Conservation (phyloP, 345 rosid genomes). For the Hypericum androsaemum region DNA sequence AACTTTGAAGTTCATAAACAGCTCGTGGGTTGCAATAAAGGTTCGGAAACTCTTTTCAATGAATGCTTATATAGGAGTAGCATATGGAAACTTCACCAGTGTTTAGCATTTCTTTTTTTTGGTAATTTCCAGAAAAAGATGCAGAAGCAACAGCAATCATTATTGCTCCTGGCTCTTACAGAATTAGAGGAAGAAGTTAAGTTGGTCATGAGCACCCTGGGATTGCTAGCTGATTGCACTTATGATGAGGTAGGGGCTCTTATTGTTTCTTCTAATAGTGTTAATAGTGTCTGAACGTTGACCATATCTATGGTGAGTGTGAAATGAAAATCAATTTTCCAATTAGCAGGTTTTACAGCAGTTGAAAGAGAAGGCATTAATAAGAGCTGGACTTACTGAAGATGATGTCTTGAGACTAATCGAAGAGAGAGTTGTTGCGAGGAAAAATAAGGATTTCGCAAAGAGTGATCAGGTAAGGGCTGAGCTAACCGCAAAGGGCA, state of each 20-base stretch:
- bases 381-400: conserved; percentile 51
- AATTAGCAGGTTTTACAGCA: conserved; percentile 41
- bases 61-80: too few species aligned
- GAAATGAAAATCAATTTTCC: not conserved
- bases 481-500: conserved; percentile 48
- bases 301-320: not conserved
- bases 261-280: not conserved
- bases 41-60: conserved; percentile 15
- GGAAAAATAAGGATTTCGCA: conserved; percentile 57
- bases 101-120: not conserved
- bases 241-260: conserved; percentile 40
- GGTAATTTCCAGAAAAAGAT: conserved; percentile 56
- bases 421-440: conserved; percentile 46
- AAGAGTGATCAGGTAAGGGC: conserved; percentile 68
- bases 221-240: conserved; percentile 41
- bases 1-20: conserved; percentile 65
- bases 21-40: conserved; percentile 50
- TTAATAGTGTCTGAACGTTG: too few species aligned
- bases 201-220: conserved; percentile 49
- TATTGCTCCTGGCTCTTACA: conserved; percentile 44
- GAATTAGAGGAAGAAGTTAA: conserved; percentile 52
- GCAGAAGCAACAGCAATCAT: conserved; percentile 47
- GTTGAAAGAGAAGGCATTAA: conserved; percentile 55
- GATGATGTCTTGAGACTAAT: conserved; percentile 37
- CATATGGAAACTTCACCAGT: too few species aligned